Percentiles rank a stretch among this genome's conserved stretches.
phyloP scores from a whole-genome alignment of 345 rosid genomes.

The Ailanthus altissimus region DNA sequence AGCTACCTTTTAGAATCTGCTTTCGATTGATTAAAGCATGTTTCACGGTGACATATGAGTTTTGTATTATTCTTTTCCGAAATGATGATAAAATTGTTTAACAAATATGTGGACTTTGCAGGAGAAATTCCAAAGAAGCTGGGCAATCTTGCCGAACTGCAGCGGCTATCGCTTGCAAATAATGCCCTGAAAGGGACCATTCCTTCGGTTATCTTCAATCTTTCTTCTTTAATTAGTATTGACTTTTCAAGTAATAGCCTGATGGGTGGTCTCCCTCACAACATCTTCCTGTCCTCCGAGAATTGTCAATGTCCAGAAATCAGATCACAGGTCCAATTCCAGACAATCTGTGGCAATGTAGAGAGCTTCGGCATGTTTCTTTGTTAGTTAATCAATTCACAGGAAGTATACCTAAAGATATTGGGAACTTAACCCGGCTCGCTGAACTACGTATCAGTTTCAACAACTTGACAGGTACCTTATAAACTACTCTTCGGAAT shows the following conservation, averaged over 20 bases:
- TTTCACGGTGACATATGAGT: too few relatives aligned
- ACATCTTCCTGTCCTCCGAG: too few relatives aligned
- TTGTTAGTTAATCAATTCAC: constrained; percentile 7
- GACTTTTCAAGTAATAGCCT: neutral
- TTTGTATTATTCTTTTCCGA: too few relatives aligned
- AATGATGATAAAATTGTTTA: neutral
- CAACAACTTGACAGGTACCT: neutral
- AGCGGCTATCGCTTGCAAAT: neutral
- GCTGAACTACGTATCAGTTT: neutral
- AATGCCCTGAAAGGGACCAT: constrained; percentile 9
- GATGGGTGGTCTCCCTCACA: too few relatives aligned
- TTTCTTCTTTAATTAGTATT: neutral
- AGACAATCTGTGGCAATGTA: too few relatives aligned
- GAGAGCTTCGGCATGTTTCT: neutral
- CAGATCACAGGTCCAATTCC: too few relatives aligned
- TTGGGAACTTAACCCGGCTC: constrained; percentile 1
- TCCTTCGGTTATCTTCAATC: constrained; percentile 10
- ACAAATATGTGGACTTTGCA: neutral
- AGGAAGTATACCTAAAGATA: constrained; percentile 19
- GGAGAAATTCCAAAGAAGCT: constrained; percentile 13
- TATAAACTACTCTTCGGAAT: neutral
- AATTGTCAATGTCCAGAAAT: too few relatives aligned
- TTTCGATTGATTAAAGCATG: neutral
- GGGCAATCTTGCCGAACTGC: constrained; percentile 8
- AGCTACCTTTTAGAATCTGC: neutral